Evolutionary conservation across 805 yeast species (phyloP).

Genomic region (Ogataea paradorogensis): DNA sequence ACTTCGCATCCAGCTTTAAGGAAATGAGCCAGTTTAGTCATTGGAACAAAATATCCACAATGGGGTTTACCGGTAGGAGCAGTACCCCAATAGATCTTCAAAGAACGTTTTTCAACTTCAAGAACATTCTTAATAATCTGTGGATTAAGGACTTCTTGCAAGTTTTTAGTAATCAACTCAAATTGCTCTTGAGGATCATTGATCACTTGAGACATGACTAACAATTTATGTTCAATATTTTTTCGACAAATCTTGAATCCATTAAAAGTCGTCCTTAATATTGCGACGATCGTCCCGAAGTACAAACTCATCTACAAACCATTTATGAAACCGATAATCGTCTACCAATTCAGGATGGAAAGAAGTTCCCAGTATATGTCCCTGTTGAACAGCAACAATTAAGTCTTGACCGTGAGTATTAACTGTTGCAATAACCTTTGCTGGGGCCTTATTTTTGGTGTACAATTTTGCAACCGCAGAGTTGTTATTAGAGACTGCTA

Average conservation of each 20-base stretch:
- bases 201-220: constrained; percentile 21
- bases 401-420: constrained; percentile 32
- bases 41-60: constrained; percentile 97
- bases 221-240: neutral
- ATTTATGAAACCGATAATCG: constrained; percentile 62
- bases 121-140: constrained; percentile 83
- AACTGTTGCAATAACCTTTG: constrained; percentile 42
- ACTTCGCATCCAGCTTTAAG: constrained; percentile 96
- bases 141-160: constrained; percentile 88
- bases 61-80: constrained; percentile 99
- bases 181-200: constrained; percentile 59
- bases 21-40: constrained; percentile 94
- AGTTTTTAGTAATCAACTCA: constrained; percentile 74
- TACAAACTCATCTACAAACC: constrained; percentile 65
- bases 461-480: constrained; percentile 14
- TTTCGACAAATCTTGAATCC: constrained; percentile 1
- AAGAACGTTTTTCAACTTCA: constrained; percentile 75
- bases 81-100: constrained; percentile 96
- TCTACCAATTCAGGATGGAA: constrained; percentile 71
- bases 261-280: neutral
- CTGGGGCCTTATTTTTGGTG: constrained; percentile 27
- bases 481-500: neutral
- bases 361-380: constrained; percentile 64
- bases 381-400: constrained; percentile 74
- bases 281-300: constrained; percentile 18